Evolutionary conservation across 2,329 filamentous ascomycete species (phyloP), one percentile per base, ranked within the genome.

Genomic region (Fusarium anguioides): DNA sequence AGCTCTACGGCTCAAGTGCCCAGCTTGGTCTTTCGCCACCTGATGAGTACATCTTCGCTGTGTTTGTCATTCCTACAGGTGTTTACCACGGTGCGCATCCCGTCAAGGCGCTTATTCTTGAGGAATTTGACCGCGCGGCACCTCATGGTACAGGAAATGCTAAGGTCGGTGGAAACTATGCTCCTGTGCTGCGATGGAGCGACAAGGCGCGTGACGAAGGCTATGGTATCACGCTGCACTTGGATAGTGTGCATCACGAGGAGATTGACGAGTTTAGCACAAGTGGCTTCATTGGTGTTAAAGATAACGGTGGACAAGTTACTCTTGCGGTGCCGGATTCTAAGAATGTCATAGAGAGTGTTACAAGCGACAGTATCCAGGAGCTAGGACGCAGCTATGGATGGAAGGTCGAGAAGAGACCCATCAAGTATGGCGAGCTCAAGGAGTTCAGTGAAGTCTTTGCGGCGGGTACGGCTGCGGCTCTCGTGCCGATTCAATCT

Each of bases 241-340:
- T 98, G 53, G 96, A 98, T 80, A 96, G 92, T 77, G 89, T 89
- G 74, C 92, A 87, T 11, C 87, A 94, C 71, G 90, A 88, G 60
- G 93, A 96, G 77, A 87, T 99, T 64, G 95, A 99, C 75, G 95
- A 99, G 84, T 99, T 98, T 77, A 96, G 91, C 70, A 98, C 96
- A 0, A 94, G 91, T 66, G 95, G 93, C 1, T 98, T 99, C 78
- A 91, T 98, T 67, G 96, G 94, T 5, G 91, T 92, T 8, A 83
- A 86, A 69, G 84, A 85, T 54, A 45, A 88, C 40, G 86, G 84
- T 5, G 83, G 84, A 6, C 79, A 86, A 27, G 82, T 91, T 12
- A 95, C 91, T 9, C 82, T 98, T 4, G 89, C 96, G 7, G 89
- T 96, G n/a, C 94, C 95, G 1, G 91, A 96, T 78, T 95, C 91